A percentile compares a stretch with the other conserved stretches of the same genome.
These are phyloP conservation scores for Metarhizium rileyi DNA, from an alignment of 2,329 filamentous ascomycete species.

Conservation along the genomic window DNA sequence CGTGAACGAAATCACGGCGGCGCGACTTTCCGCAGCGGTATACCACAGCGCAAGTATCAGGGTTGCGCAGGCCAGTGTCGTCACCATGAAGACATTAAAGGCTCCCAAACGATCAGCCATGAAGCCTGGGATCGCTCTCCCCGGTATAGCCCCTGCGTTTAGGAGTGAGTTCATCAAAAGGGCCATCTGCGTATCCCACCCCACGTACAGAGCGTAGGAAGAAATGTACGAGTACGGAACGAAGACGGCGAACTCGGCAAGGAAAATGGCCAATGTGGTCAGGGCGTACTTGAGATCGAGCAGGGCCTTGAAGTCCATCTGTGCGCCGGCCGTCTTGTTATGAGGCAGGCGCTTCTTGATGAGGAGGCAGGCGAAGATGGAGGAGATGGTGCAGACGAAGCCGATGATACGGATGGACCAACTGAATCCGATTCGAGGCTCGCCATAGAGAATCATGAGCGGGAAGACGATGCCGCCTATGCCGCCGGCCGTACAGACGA, in stretches of 20 bases:
- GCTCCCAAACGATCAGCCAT: slow-evolving; percentile 58
- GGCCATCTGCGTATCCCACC: slow-evolving; percentile 31
- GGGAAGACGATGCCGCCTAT: slow-evolving; percentile 47
- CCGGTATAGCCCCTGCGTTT: neutral
- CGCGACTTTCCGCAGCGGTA: slow-evolving; percentile 18
- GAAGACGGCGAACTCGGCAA: slow-evolving; percentile 51
- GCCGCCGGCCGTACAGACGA: slow-evolving; percentile 56
- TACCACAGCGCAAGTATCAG: neutral
- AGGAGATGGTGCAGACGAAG: slow-evolving; percentile 14
- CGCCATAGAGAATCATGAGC: slow-evolving; percentile 18
- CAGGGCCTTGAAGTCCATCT: slow-evolving; percentile 43
- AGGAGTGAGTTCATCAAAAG: neutral
- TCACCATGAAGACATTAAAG: slow-evolving; percentile 59
- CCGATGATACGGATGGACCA: slow-evolving; percentile 22
- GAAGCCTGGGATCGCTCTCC: slow-evolving; percentile 55
- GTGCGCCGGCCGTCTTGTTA: slow-evolving; percentile 29
- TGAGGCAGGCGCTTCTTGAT: slow-evolving; percentile 37
- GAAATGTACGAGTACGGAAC: slow-evolving; percentile 61
- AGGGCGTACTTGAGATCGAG: slow-evolving; percentile 38
- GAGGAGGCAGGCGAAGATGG: slow-evolving; percentile 18
- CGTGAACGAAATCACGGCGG: slow-evolving; percentile 49
- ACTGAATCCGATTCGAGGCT: slow-evolving; percentile 17
- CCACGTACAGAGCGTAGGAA: slow-evolving; percentile 48
- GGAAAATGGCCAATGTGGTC: slow-evolving; percentile 44
- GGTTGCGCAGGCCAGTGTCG: slow-evolving; percentile 36